These are phyloP conservation scores for Boletus sp. DNA, from an alignment of 768 basidiomycete genomes.

Conservation along the genomic window DNA sequence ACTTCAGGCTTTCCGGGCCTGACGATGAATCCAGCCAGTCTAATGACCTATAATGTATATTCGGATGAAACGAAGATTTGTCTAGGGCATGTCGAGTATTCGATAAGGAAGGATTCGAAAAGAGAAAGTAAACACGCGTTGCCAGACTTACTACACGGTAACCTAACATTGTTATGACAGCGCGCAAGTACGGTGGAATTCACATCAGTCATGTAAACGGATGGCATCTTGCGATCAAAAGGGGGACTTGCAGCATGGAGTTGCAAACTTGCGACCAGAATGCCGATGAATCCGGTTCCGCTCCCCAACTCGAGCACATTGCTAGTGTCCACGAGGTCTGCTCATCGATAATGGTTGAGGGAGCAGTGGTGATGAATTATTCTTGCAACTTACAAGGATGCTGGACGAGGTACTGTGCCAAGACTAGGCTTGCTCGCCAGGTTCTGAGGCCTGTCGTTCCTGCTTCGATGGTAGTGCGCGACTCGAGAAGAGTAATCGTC, in stretches of 20 bases:
- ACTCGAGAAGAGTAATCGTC: slow-evolving; percentile 65
- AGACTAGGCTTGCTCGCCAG: slow-evolving; percentile 69
- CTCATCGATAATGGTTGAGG: background rate
- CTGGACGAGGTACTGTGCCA: slow-evolving; percentile 58
- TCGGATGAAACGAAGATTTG: slow-evolving; percentile 47
- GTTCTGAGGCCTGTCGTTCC: slow-evolving; percentile 70
- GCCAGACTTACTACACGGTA: slow-evolving; percentile 63
- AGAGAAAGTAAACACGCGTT: background rate
- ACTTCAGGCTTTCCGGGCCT: slow-evolving; percentile 13
- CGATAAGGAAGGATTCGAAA: background rate
- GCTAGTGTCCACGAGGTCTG: slow-evolving; percentile 26
- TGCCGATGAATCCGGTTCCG: slow-evolving; percentile 74
- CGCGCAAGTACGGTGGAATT: slow-evolving; percentile 60
- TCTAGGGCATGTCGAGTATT: slow-evolving; percentile 40
- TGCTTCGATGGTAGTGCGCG: slow-evolving; percentile 66
- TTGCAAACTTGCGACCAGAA: slow-evolving; percentile 59
- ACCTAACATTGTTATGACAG: slow-evolving; percentile 56
- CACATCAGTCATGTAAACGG: slow-evolving; percentile 61
- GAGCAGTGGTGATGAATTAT: background rate
- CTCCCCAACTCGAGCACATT: slow-evolving; percentile 72
- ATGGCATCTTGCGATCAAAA: slow-evolving; percentile 4
- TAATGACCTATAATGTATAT: slow-evolving; percentile 44
- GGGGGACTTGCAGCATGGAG: slow-evolving; percentile 1
- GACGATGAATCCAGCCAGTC: slow-evolving; percentile 69
- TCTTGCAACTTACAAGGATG: slow-evolving; percentile 48